Base-by-base conservation (phyloP, 805 yeast species). In the Candida sphagnicola region DNA sequence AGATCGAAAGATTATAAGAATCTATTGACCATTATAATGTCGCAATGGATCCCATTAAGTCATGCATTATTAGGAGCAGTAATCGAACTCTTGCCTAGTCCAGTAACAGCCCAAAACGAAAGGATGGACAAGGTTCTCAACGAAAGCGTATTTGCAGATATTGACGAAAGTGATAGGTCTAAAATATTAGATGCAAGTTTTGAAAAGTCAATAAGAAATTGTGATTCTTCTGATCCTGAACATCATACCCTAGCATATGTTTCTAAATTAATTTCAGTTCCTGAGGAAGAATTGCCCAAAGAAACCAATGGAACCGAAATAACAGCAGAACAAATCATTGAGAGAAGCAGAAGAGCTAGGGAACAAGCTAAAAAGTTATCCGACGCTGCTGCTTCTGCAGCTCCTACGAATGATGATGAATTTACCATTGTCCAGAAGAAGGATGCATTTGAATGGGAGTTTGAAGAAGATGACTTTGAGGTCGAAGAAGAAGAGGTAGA, bases 21-120 rank as follows among this genome's bases (percentile, higher is more conserved):
- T 39, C 60, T 88, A 32, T 57, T 89, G 14, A 74, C 72, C 39
- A 68, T 78, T 5, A 75, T 93, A 3, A 79, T 91, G 78, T 78
- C 88, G 1, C 97, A 91, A 55, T 93, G 99, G 97, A 66, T 93
- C 16, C 98, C 99, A 1, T 77, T 93, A 4, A 84, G 97, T 17
- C 82, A 85, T 28, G 86, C 98, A 0, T 75, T 91, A 6, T 63
- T 93, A 19, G 72, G 93, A 8, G 80, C 95, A 1, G 95, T 91
- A 4, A 82, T 90, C 23, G 93, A 88, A 42, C 77, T 78, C 44
- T 59, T 93, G 34, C 96, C 97, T 0, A 84, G 95, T 5, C 99
- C 99, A 1, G 51, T 72, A 4, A 67, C 56, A 1, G 85, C 97
- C 0, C 99, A 93, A 58, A 62, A 61, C 16, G 77, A 72, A 24